A percentile compares a stretch with the other conserved stretches of the same genome.
These are phyloP conservation scores for Penicillium sp. DNA, from an alignment of 2,329 filamentous ascomycete genomes.

Conservation along the genomic window DNA sequence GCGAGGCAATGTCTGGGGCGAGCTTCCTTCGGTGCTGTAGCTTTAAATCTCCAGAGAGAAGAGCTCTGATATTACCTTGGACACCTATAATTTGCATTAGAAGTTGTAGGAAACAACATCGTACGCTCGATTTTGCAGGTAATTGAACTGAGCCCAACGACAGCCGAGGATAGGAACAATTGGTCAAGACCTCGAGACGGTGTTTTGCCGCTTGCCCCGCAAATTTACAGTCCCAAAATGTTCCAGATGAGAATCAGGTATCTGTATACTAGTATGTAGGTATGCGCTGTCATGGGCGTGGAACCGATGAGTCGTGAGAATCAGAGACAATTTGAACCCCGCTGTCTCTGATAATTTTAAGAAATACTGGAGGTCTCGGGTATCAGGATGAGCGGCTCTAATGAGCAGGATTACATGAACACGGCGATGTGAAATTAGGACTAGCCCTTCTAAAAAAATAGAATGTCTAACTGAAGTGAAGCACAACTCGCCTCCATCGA, in stretches of 20 bases:
- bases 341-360: slow-evolving; percentile 17
- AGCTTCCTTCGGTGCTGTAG: background rate
- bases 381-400: background rate
- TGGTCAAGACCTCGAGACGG: background rate
- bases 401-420: background rate
- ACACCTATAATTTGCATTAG: too few species aligned
- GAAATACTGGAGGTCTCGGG: slow-evolving; percentile 13
- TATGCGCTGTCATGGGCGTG: slow-evolving; percentile 18
- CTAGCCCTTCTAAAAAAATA: background rate
- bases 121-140: too few species aligned
- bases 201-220: slow-evolving; percentile 13
- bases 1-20: background rate
- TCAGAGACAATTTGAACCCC: background rate
- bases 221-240: background rate
- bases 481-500: background rate
- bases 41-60: too few species aligned
- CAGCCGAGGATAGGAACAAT: background rate
- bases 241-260: background rate
- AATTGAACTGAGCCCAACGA: background rate
- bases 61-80: too few species aligned
- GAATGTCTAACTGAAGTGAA: background rate
- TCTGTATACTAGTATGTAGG: slow-evolving; percentile 4
- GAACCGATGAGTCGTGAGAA: slow-evolving; percentile 10
- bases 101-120: too few species aligned
- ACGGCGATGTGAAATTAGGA: background rate